Evolutionary conservation across 768 basidiomycete species (phyloP).

Genomic region (Trametes cubensis): DNA sequence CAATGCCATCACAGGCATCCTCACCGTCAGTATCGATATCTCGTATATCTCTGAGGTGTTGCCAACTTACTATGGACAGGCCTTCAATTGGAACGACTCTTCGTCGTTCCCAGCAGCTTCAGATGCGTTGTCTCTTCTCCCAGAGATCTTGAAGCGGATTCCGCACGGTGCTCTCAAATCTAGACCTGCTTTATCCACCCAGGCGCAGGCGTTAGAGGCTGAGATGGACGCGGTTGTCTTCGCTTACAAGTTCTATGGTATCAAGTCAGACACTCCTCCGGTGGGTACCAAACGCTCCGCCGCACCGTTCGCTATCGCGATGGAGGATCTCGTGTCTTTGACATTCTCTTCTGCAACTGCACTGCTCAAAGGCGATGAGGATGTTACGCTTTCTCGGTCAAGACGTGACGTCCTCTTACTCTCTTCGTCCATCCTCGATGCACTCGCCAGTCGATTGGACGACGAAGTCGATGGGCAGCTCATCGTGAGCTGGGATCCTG

Average conservation of each 20-base stretch:
- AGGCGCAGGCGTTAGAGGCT: background rate
- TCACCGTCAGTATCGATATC: conserved; percentile 51
- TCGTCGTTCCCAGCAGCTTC: conserved; percentile 10
- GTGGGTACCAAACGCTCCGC: conserved; percentile 29
- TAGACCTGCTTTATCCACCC: conserved; percentile 18
- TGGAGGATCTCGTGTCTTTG: conserved; percentile 51
- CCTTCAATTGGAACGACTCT: background rate
- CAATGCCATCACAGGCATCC: conserved; percentile 61
- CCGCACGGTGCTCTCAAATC: conserved; percentile 24
- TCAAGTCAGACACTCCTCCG: conserved; percentile 25
- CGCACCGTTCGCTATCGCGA: conserved; percentile 57
- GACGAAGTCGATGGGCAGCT: conserved; percentile 36
- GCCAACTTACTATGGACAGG: background rate
- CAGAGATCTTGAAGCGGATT: conserved; percentile 28
- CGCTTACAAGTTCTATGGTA: conserved; percentile 64
- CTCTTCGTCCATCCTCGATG: conserved; percentile 52
- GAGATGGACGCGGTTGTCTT: conserved; percentile 43
- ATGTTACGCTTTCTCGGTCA: conserved; percentile 32
- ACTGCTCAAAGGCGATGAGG: conserved; percentile 37
- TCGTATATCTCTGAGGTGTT: background rate
- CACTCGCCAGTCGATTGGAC: conserved; percentile 49
- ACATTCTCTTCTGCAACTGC: conserved; percentile 22
- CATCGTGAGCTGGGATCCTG: conserved; percentile 60
- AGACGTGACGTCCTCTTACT: conserved; percentile 55
- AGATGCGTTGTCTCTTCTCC: conserved; percentile 24